phyloP scores from a whole-genome alignment of 495 filamentous ascomycete species.

The Usnea hakonensis region DNA sequence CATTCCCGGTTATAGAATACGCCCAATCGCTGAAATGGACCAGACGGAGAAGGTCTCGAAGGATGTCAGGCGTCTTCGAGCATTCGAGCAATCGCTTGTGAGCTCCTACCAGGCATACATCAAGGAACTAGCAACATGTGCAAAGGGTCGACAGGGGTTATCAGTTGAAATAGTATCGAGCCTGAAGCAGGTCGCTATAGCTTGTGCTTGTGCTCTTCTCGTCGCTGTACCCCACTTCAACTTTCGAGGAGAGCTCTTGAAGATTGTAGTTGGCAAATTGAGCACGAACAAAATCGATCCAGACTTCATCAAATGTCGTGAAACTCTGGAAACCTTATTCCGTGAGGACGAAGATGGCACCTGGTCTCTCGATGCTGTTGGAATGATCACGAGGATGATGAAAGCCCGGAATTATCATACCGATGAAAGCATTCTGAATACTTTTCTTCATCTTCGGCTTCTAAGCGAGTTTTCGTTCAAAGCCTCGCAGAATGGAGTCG shows the following conservation, averaged over 20 bases:
- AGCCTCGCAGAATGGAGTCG: conserved; percentile 65
- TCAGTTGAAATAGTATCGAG: conserved; percentile 29
- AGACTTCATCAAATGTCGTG: conserved; percentile 68
- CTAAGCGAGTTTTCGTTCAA: conserved; percentile 80
- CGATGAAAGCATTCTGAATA: conserved; percentile 78
- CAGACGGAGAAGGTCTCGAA: conserved; percentile 76
- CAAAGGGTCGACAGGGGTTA: conserved; percentile 41
- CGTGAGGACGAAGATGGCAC: conserved; percentile 80
- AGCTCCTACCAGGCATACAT: conserved; percentile 77
- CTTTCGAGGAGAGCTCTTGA: conserved; percentile 76
- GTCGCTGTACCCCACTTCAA: conserved; percentile 89
- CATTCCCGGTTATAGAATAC: conserved; percentile 91
- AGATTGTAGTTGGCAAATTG: conserved; percentile 77
- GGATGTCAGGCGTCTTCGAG: conserved; percentile 71
- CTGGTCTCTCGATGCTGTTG: conserved; percentile 78
- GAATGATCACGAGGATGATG: conserved; percentile 87
- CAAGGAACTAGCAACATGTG: conserved; percentile 55
- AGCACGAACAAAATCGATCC: conserved; percentile 58
- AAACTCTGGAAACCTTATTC: conserved; percentile 75
- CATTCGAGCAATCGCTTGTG: conserved; percentile 78
- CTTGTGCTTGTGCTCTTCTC: conserved; percentile 73
- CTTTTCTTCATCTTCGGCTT: conserved; percentile 82
- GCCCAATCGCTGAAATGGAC: conserved; percentile 66
- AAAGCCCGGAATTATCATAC: conserved; percentile 71
- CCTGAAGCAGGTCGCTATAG: conserved; percentile 66